Percentiles rank a stretch among this genome's conserved stretches.
These are phyloP conservation scores for Fusarium oxysporum DNA, from an alignment of 2,329 filamentous ascomycete genomes.

Conservation along the genomic window DNA sequence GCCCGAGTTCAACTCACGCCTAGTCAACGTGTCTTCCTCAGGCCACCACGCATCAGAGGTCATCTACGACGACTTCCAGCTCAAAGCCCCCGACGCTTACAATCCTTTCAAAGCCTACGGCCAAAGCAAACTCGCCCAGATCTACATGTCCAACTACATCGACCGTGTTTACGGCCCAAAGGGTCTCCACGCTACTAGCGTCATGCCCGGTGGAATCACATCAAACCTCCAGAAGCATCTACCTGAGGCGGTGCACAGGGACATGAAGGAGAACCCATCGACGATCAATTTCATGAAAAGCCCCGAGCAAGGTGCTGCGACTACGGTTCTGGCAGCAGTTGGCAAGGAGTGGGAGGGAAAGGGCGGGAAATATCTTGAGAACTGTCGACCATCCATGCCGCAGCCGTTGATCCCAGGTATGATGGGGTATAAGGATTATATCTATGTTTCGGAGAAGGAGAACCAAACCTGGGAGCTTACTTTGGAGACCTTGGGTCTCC, in stretches of 20 bases:
- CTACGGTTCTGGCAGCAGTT: not conserved
- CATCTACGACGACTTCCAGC: constrained; percentile 27
- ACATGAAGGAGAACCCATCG: not conserved
- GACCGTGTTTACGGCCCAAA: constrained; percentile 22
- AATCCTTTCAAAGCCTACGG: constrained; percentile 25
- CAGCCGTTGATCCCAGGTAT: not conserved
- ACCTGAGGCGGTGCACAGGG: not conserved
- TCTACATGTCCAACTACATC: constrained; percentile 40
- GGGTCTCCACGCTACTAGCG: constrained; percentile 27
- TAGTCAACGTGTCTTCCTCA: constrained; percentile 58
- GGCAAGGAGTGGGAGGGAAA: not conserved
- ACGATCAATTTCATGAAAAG: not conserved
- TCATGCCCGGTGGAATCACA: constrained; percentile 23
- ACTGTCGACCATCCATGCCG: not conserved
- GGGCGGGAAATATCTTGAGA: not conserved
- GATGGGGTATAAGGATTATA: not conserved
- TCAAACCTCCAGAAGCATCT: constrained; percentile 3
- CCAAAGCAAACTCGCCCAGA: constrained; percentile 35
- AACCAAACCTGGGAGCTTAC: not conserved
- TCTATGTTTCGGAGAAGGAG: not conserved
- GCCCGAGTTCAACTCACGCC: constrained; percentile 56
- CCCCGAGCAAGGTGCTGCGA: not conserved
- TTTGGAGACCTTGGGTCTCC: not conserved
- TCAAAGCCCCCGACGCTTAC: constrained; percentile 16
- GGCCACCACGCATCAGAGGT: constrained; percentile 49